phyloP scores from a whole-genome alignment of 2,329 filamentous ascomycete species.

The Sphaerulina populicola region DNA sequence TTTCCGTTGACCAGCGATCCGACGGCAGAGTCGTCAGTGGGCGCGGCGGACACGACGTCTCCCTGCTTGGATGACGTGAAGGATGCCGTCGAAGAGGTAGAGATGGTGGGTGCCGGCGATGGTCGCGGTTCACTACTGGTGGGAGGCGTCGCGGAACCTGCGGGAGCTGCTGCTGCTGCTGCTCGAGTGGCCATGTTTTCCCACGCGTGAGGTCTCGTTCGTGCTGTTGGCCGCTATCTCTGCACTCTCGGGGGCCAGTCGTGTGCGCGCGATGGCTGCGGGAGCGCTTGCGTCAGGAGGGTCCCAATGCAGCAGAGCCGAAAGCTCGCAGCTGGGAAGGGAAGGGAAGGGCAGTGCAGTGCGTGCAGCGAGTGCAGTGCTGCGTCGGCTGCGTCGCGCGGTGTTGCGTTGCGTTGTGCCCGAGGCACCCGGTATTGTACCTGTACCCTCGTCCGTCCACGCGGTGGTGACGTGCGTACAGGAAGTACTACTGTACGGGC shows the following conservation, averaged over 20 bases:
- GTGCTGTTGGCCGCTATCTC: neutral
- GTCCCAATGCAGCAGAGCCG: neutral
- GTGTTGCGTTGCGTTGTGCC: no score
- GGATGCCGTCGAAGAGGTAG: slow-evolving; percentile 39
- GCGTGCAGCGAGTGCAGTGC: neutral
- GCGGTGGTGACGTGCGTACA: no score
- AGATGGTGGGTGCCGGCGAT: slow-evolving; percentile 32
- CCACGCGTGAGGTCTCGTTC: neutral
- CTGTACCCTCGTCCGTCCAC: no score
- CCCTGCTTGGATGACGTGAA: slow-evolving; percentile 30
- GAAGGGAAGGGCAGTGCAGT: neutral
- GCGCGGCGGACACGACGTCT: neutral
- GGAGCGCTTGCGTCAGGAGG: neutral
- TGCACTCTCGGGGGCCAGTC: neutral
- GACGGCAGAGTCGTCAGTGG: slow-evolving; percentile 1
- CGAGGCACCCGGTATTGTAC: no score
- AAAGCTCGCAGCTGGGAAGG: neutral
- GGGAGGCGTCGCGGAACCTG: slow-evolving; percentile 10
- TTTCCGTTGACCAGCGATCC: slow-evolving; percentile 14
- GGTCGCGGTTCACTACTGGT: slow-evolving; percentile 7
- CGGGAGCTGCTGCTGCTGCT: neutral
- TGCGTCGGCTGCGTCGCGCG: no score
- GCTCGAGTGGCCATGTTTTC: slow-evolving; percentile 10
- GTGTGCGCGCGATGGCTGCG: neutral
- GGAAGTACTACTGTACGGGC: no score